Conservation (phyloP, 2,329 filamentous ascomycete genomes). For the Neofusicoccum sp. region DNA sequence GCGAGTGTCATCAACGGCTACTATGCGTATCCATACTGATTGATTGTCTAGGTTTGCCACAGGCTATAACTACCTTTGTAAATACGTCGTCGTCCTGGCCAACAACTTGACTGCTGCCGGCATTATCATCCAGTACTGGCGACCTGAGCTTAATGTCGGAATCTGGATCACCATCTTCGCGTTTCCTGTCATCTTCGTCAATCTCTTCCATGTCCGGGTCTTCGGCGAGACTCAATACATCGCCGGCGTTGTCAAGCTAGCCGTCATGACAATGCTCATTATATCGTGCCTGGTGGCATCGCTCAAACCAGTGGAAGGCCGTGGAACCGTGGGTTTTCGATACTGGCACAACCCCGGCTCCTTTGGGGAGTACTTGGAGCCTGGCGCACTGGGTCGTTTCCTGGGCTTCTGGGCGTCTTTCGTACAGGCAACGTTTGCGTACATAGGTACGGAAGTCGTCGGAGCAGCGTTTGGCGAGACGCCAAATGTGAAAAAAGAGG, state of each 20-base stretch:
- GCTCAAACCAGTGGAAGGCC: slow-evolving; percentile 67
- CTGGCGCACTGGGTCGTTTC: slow-evolving; percentile 58
- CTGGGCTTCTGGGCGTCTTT: slow-evolving; percentile 68
- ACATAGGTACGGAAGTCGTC: slow-evolving; percentile 72
- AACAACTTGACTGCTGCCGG: slow-evolving; percentile 71
- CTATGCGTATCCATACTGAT: no score
- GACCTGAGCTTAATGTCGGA: slow-evolving; percentile 59
- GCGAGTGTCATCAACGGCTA: no score
- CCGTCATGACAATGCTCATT: slow-evolving; percentile 67
- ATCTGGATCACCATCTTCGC: slow-evolving; percentile 75
- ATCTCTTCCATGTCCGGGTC: slow-evolving; percentile 68
- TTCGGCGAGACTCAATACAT: slow-evolving; percentile 80
- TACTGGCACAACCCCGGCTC: slow-evolving; percentile 69
- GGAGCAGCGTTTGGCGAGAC: slow-evolving; percentile 76
- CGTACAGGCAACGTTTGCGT: slow-evolving; percentile 67
- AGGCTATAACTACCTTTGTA: slow-evolving; percentile 81
- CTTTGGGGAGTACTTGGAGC: slow-evolving; percentile 61
- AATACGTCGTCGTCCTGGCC: slow-evolving; percentile 64
- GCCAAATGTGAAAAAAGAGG: slow-evolving; percentile 66
- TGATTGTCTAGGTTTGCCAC: slow-evolving; percentile 65
- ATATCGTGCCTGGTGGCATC: slow-evolving; percentile 52
- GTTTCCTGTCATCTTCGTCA: slow-evolving; percentile 64
- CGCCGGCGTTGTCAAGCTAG: slow-evolving; percentile 69
- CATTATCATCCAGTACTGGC: slow-evolving; percentile 75
- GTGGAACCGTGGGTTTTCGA: slow-evolving; percentile 70